These are phyloP conservation scores for Phoma herbarum DNA, from an alignment of 2,329 filamentous ascomycete species.

Conservation along the genomic window DNA sequence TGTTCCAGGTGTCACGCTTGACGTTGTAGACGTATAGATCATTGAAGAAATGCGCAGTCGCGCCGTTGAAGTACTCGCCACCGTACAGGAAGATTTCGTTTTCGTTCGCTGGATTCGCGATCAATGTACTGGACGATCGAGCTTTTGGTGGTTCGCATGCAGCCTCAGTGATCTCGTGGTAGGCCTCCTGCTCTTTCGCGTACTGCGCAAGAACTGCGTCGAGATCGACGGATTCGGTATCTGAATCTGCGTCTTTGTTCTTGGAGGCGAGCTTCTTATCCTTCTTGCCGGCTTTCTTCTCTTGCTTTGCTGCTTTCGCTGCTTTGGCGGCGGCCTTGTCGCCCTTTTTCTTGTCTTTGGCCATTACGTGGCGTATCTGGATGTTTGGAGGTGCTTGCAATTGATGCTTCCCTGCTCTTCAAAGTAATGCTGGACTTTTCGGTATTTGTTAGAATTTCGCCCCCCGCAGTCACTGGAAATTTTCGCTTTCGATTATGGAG, in stretches of 20 bases:
- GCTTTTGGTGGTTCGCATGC: constrained; percentile 76
- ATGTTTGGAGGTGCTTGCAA: not conserved
- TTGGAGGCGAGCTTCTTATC: constrained; percentile 84
- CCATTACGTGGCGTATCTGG: constrained; percentile 49
- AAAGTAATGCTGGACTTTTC: not conserved
- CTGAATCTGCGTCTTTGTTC: constrained; percentile 79
- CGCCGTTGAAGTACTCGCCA: constrained; percentile 95
- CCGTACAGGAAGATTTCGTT: constrained; percentile 93
- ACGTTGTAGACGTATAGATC: constrained; percentile 76
- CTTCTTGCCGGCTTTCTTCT: constrained; percentile 77
- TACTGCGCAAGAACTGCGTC: constrained; percentile 94
- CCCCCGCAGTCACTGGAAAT: constrained; percentile 31
- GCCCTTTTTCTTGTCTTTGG: constrained; percentile 62
- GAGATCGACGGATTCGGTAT: constrained; percentile 90
- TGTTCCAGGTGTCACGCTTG: constrained; percentile 88
- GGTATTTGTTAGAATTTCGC: constrained; percentile 5
- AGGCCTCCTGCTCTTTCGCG: constrained; percentile 88
- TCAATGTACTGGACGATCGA: constrained; percentile 79
- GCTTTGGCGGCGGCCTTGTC: constrained; percentile 60
- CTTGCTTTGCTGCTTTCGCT: constrained; percentile 75
- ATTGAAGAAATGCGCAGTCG: constrained; percentile 76
- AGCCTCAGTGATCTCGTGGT: constrained; percentile 90
- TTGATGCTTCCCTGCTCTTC: not conserved
- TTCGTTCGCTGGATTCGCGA: constrained; percentile 84
- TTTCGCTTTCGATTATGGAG: constrained; percentile 15